Conservation (phyloP, 352 stramenopile species). For the Phytophthora meadii region DNA sequence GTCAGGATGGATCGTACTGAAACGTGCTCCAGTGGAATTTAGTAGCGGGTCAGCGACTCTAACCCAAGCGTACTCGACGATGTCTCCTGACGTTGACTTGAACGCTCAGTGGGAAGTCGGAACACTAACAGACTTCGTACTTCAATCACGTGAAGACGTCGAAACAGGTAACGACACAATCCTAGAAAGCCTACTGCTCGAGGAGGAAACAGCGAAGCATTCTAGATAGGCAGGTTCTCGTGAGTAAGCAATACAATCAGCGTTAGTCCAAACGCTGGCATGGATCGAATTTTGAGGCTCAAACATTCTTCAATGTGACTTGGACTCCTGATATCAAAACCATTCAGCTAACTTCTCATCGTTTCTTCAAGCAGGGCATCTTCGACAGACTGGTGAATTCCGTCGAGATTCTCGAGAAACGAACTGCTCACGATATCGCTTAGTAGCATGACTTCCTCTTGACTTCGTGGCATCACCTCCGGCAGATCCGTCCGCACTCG, state of each 20-base stretch:
- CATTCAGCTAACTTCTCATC: conserved; percentile 12
- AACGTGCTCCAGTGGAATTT: not conserved
- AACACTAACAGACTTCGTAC: conserved; percentile 49
- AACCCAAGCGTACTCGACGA: conserved; percentile 28
- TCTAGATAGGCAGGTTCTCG: too few species aligned
- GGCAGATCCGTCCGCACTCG: conserved; percentile 32
- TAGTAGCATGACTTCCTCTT: conserved; percentile 35
- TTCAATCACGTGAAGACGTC: conserved; percentile 28
- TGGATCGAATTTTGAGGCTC: too few species aligned
- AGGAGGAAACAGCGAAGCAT: conserved; percentile 11
- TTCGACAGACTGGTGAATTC: conserved; percentile 39
- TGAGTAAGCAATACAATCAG: conserved; percentile 1
- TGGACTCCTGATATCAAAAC: too few species aligned
- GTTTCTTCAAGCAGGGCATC: conserved; percentile 35
- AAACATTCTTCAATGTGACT: too few species aligned
- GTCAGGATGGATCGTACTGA: conserved; percentile 39
- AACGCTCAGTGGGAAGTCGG: conserved; percentile 38
- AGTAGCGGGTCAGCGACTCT: conserved; percentile 16
- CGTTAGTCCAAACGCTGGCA: too few species aligned
- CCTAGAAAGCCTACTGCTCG: conserved; percentile 31
- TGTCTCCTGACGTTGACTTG: conserved; percentile 30
- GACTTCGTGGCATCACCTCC: conserved; percentile 26
- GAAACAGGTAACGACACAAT: conserved; percentile 26
- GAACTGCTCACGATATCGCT: conserved; percentile 34
- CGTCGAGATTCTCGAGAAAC: conserved; percentile 38